Evolutionary conservation across 2,329 filamentous ascomycete species (phyloP).

Genomic region (Fusarium sp.): DNA sequence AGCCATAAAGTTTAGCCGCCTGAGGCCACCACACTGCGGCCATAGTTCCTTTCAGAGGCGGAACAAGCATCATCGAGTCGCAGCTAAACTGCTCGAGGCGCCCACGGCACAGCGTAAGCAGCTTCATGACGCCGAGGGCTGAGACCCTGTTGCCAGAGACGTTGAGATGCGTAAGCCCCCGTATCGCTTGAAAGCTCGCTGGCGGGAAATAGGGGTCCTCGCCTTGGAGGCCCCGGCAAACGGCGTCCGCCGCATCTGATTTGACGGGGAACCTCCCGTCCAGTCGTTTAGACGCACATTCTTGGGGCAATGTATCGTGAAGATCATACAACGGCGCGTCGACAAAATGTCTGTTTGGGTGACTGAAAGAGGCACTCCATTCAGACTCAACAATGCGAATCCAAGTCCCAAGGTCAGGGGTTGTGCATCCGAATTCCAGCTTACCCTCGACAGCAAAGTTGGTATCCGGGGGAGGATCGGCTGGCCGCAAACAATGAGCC

Average conservation of each 20-base stretch:
- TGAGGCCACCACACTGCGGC: constrained; percentile 47
- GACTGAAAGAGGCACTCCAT: constrained; percentile 56
- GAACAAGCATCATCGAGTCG: constrained; percentile 52
- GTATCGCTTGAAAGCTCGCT: constrained; percentile 34
- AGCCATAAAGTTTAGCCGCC: constrained; percentile 52
- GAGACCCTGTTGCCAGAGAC: constrained; percentile 63
- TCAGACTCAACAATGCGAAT: constrained; percentile 59
- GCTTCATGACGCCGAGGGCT: constrained; percentile 52
- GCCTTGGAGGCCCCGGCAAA: constrained; percentile 38
- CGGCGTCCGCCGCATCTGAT: constrained; percentile 45
- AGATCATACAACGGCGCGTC: constrained; percentile 56
- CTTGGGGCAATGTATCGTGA: constrained; percentile 31
- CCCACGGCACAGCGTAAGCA: constrained; percentile 57
- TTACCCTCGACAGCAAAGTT: constrained; percentile 60
- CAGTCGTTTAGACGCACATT: constrained; percentile 47
- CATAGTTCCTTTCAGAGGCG: constrained; percentile 6
- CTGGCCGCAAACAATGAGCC: constrained; percentile 47
- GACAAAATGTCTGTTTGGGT: constrained; percentile 59
- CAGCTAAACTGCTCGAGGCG: constrained; percentile 65
- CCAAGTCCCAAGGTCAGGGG: constrained; percentile 53
- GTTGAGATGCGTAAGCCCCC: constrained; percentile 63
- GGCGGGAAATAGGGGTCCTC: constrained; percentile 33
- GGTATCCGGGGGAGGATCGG: constrained; percentile 49
- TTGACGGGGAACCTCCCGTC: constrained; percentile 40
- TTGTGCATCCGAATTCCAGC: constrained; percentile 48